Base-by-base conservation (phyloP, 768 basidiomycete genomes). In the Punctularia strigosozonata region DNA sequence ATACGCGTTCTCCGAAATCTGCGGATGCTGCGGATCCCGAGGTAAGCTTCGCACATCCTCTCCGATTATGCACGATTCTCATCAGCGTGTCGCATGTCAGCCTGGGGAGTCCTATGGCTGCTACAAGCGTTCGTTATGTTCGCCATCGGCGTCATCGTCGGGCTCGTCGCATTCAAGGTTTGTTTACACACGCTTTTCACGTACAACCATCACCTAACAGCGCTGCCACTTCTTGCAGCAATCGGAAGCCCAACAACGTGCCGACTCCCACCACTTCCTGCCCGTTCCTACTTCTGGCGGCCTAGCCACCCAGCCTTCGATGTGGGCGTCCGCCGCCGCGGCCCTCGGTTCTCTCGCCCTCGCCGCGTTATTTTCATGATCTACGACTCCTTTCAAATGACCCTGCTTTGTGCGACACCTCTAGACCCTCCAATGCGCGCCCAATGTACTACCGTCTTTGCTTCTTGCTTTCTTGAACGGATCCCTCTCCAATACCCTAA, bases 91-190 rank as follows among this genome's bases (percentile, higher is more conserved):
- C 4, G n/a, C n/a, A 17, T 6, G 6, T 15, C 43, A 86, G 87
- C 85, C 0, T 89, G 87, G 88, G 89, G 89, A 24, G 74, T 90
- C 38, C 68, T 92, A 36, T 92, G 90, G 90, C 72, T 89, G 25
- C 56, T 91, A 46, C 55, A 76, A 22, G 80, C 86, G 0, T 68
- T 84, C 39, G 44, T 69, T 6, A 90, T 83, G 62, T 88, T 92
- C 49, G 78, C 71, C 5, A 58, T 70, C 2, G 87, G 84, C 0
- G 57, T 92, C 37, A 60, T 92, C 17, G 77, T 90, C 18, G 86
- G 90, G 15, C 53, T 90, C 3, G 77, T 73, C 19, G 75, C 72
- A 2, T 91, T 90, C 69, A 91, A 90, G 68, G 85, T 83, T 47
- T 3, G 56, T 47, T n/a, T 3, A 38, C 42, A 19, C 40, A 33